phyloP scores from a whole-genome alignment of 2,329 filamentous ascomycete species.

The Fusarium secorum region DNA sequence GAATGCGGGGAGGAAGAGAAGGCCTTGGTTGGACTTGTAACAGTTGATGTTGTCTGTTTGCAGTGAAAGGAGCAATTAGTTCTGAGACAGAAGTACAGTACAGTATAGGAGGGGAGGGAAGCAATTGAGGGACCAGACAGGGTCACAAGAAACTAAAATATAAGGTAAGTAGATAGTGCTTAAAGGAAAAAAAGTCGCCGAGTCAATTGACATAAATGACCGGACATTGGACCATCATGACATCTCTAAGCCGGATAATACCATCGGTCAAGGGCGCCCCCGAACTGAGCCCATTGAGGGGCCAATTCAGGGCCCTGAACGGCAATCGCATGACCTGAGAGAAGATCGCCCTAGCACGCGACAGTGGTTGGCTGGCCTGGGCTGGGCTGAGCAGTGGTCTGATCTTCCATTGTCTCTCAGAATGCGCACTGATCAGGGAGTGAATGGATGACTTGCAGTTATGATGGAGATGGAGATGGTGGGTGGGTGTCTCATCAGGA shows the following conservation, averaged over 20 bases:
- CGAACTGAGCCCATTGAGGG: conserved; percentile 33
- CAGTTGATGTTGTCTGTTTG: conserved; percentile 10
- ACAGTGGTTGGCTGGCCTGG: conserved; percentile 23
- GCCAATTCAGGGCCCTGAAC: conserved; percentile 24
- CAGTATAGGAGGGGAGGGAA: not conserved
- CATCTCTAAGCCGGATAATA: conserved; percentile 21
- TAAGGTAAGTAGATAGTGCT: not conserved
- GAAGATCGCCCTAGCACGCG: conserved; percentile 38
- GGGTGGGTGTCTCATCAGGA: not conserved
- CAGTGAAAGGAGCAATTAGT: conserved; percentile 19
- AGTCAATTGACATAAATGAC: conserved; percentile 10
- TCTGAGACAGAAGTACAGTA: not conserved
- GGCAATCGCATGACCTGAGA: conserved; percentile 33
- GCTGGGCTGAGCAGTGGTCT: conserved; percentile 35
- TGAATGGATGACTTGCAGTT: not conserved
- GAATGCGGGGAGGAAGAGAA: conserved; percentile 38
- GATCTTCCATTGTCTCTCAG: conserved; percentile 22
- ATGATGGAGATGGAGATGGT: not conserved
- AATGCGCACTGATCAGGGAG: conserved; percentile 5
- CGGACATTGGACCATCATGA: conserved; percentile 19
- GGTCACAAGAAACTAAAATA: not conserved
- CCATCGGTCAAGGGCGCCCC: conserved; percentile 22
- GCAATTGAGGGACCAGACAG: not conserved
- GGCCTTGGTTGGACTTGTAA: not conserved
- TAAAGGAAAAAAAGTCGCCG: not conserved